These are phyloP conservation scores for Obba rivulosa DNA, from an alignment of 768 basidiomycete genomes.

Conservation along the genomic window DNA sequence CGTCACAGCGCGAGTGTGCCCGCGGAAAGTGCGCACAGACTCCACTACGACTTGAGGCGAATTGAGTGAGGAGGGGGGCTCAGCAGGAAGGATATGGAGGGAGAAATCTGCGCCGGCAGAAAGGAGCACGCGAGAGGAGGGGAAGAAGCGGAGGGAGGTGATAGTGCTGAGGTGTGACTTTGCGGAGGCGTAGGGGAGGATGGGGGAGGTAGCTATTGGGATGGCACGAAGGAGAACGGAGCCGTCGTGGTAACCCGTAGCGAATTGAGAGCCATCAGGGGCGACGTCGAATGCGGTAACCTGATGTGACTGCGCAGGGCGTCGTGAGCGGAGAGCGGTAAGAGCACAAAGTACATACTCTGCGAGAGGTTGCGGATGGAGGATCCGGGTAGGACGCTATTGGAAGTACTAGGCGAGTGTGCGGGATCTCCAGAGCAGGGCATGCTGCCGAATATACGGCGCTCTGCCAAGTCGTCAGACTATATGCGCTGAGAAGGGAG, in stretches of 20 bases:
- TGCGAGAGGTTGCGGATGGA: slow-evolving; percentile 36
- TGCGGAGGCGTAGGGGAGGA: slow-evolving; percentile 23
- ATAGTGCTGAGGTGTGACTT: slow-evolving; percentile 48
- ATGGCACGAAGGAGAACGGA: slow-evolving; percentile 47
- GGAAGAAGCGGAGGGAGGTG: slow-evolving; percentile 60
- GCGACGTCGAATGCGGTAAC: slow-evolving; percentile 63
- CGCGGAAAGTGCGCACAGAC: slow-evolving; percentile 58
- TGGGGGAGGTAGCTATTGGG: slow-evolving; percentile 10
- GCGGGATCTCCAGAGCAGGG: slow-evolving; percentile 39
- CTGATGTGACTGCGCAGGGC: slow-evolving; percentile 35
- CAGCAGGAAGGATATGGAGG: slow-evolving; percentile 59
- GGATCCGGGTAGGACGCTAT: slow-evolving; percentile 45
- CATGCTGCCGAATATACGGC: slow-evolving; percentile 43
- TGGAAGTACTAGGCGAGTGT: slow-evolving; percentile 46
- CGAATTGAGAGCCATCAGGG: slow-evolving; percentile 52
- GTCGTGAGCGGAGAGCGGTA: background rate
- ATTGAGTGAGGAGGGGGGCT: slow-evolving; percentile 27
- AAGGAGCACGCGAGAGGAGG: slow-evolving; percentile 66
- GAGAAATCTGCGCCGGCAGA: slow-evolving; percentile 66
- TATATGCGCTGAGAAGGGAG: background rate
- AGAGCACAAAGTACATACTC: slow-evolving; percentile 6
- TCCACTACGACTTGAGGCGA: slow-evolving; percentile 24
- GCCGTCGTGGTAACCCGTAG: slow-evolving; percentile 57
- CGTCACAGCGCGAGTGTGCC: slow-evolving; percentile 63
- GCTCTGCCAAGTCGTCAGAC: background rate